Base-by-base conservation (phyloP, 2,329 filamentous ascomycete genomes). In the Paecilomyces variotii region DNA sequence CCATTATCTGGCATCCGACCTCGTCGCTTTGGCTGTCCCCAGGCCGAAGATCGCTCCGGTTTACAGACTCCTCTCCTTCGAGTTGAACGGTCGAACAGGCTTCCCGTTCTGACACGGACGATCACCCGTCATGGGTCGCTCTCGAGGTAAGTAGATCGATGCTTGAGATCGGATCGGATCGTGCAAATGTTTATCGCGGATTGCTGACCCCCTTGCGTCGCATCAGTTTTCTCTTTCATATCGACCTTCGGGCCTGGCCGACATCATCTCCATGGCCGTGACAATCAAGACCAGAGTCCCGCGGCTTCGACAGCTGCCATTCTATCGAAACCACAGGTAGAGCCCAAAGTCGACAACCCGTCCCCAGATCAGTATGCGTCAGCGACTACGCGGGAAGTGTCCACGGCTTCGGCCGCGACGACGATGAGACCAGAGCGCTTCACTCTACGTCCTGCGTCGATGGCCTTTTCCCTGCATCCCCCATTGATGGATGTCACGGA, bases 381-480 rank as follows among this genome's bases (percentile, higher is more conserved):
- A 4, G 50, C 50, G 25, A 52, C 50, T 3, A 45, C 39, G 39
- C 39, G 39, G 39, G 39, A 45, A 7, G n/a, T 45, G 7, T 19
- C 39, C 4, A 45, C 19, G 39, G n/a, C 39, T 14, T 19, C 39
- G n/a, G 39, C 39, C n/a, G 19, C 50, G 50, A 26, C 9, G 19
- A 27, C 19, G 19, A 27, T 24, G 30, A 56, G 49, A 39, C 54
- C 72, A 34, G 81, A 83, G 60, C 73, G 79, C 26, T 77, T 78
- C 27, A 77, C 76, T 50, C 87, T 88, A 7, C 84, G 92, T 61
- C 91, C 91, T 34, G 79, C 88, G 75, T 96, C 91, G 62, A 94
- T 96, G 83, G 82, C 93, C 55, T 87, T 94, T 73, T 86, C 89
- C 61, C 92, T 92, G 75, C 87, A 91, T 67, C 90, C 91, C 70